These are phyloP conservation scores for Agaricus bisporus DNA, from an alignment of 768 basidiomycete species.

Conservation along the genomic window DNA sequence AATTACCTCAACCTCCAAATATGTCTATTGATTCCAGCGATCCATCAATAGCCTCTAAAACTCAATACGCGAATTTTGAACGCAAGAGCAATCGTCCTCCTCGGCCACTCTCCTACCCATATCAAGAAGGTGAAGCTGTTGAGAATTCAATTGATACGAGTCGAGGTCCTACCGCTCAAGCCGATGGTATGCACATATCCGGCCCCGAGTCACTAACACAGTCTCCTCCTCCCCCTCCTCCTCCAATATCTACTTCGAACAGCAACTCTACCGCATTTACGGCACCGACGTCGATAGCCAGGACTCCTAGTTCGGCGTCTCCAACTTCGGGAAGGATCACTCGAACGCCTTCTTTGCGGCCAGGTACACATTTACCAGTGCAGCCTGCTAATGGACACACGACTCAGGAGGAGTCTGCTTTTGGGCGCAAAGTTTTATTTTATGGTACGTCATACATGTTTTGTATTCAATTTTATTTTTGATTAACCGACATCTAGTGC, in stretches of 20 bases:
- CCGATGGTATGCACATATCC: background rate
- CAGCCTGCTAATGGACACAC: constrained; percentile 1
- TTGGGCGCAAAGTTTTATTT: constrained; percentile 56
- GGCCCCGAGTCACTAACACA: background rate
- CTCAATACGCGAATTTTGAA: constrained; percentile 23
- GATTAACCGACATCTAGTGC: constrained; percentile 42
- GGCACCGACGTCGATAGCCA: background rate
- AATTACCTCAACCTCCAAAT: constrained; percentile 72
- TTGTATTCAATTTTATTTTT: background rate
- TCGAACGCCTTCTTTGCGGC: background rate
- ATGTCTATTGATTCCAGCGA: constrained; percentile 49
- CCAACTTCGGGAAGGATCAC: background rate
- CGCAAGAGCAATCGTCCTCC: constrained; percentile 25
- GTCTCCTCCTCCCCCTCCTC: background rate
- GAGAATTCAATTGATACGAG: background rate
- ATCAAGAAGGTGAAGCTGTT: constrained; percentile 9
- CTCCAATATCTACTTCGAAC: background rate
- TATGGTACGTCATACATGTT: constrained; percentile 52
- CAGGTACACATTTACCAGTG: background rate
- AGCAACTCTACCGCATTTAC: no score
- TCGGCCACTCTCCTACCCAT: constrained; percentile 7
- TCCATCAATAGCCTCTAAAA: constrained; percentile 16
- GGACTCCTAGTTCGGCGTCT: background rate
- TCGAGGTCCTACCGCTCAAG: background rate
- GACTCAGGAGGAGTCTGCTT: background rate